phyloP scores from a whole-genome alignment of 1,139 yeast species.

The Yamadazyma dendronema region DNA sequence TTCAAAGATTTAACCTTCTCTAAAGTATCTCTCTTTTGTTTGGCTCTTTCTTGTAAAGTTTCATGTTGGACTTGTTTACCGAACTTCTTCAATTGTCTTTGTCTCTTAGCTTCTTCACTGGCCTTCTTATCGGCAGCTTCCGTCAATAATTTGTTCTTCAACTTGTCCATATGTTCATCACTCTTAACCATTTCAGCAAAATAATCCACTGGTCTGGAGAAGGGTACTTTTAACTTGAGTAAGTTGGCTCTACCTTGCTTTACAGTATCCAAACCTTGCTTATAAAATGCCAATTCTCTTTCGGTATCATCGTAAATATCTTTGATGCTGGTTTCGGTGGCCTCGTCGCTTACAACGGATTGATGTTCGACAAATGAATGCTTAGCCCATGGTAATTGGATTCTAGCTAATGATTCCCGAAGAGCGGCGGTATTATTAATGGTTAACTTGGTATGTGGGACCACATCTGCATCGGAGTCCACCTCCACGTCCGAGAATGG shows the following conservation, averaged over 20 bases:
- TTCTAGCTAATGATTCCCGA: slow-evolving; percentile 64
- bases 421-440: slow-evolving; percentile 71
- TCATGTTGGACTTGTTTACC: slow-evolving; percentile 97
- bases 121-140: slow-evolving; percentile 94
- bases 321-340: slow-evolving; percentile 64
- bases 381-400: slow-evolving; percentile 67
- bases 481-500: slow-evolving; percentile 78
- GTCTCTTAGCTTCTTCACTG: slow-evolving; percentile 89
- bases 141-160: slow-evolving; percentile 74
- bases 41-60: slow-evolving; percentile 90
- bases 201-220: slow-evolving; percentile 90
- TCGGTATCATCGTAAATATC: slow-evolving; percentile 96
- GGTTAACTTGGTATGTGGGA: slow-evolving; percentile 87
- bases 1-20: slow-evolving; percentile 87
- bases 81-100: slow-evolving; percentile 91
- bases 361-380: slow-evolving; percentile 84
- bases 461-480: slow-evolving; percentile 83
- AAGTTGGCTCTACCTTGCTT: slow-evolving; percentile 67
- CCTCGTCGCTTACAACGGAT: slow-evolving; percentile 58
- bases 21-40: slow-evolving; percentile 87
- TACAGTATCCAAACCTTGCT: slow-evolving; percentile 89
- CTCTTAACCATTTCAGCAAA: slow-evolving; percentile 98
- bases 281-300: slow-evolving; percentile 68
- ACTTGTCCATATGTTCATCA: slow-evolving; percentile 96
- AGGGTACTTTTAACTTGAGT: slow-evolving; percentile 71